phyloP scores from a whole-genome alignment of 768 basidiomycete species.

The Chalciporus sphaerocephalus region DNA sequence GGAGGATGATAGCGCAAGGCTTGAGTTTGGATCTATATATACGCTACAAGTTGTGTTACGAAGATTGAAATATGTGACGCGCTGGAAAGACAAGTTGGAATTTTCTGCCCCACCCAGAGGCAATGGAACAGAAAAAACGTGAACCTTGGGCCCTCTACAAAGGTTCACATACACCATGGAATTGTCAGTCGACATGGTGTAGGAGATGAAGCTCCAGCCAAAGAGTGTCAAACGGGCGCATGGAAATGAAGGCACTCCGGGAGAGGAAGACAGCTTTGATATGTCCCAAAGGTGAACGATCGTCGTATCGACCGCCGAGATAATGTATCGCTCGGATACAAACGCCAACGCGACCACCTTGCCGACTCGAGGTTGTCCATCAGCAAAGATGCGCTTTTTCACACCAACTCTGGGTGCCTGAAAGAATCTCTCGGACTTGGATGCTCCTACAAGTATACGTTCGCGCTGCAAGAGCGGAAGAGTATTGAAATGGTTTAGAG shows the following conservation, averaged over 20 bases:
- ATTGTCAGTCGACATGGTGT: conserved; percentile 4
- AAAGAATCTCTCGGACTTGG: conserved; percentile 4
- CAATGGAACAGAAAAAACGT: conserved; percentile 9
- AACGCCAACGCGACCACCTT: neutral
- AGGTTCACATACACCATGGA: conserved; percentile 15
- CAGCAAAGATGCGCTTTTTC: neutral
- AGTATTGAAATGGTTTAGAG: conserved; percentile 5
- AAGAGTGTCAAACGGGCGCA: conserved; percentile 4
- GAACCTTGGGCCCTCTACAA: conserved; percentile 5
- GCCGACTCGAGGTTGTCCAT: neutral
- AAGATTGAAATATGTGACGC: conserved; percentile 5
- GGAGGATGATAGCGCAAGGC: conserved; percentile 30
- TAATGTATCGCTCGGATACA: conserved; percentile 10
- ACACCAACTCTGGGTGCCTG: neutral
- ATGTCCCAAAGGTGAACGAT: conserved; percentile 15
- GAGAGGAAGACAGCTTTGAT: neutral
- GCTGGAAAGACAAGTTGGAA: neutral
- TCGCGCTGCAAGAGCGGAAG: neutral
- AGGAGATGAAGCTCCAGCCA: conserved; percentile 2
- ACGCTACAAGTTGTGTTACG: conserved; percentile 19
- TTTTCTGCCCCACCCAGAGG: neutral
- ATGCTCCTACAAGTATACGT: conserved; percentile 7
- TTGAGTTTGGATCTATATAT: conserved; percentile 30
- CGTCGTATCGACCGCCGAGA: conserved; percentile 8
- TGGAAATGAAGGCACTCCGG: neutral